A percentile compares a stretch with the other conserved stretches of the same genome.
These are phyloP conservation scores for Sporothrix brunneoviolacea DNA, from an alignment of 2,329 filamentous ascomycete genomes.

Conservation along the genomic window DNA sequence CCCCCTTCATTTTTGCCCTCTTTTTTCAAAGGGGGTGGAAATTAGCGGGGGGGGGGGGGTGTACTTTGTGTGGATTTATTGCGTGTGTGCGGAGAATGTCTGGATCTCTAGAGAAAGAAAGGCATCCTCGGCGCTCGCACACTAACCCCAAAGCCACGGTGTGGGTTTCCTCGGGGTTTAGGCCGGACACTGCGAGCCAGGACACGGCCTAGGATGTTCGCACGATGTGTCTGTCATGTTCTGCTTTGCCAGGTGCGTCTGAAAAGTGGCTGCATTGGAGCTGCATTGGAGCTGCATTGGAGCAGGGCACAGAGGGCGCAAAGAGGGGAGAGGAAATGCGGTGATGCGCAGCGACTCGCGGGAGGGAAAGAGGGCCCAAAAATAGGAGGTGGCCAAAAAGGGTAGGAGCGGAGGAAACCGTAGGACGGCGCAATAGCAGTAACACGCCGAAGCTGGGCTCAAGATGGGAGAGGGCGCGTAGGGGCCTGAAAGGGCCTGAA, in stretches of 20 bases:
- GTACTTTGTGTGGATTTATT: slow-evolving; percentile 10
- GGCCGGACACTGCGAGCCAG: slow-evolving; percentile 2
- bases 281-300: too few relatives aligned
- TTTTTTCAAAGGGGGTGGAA: slow-evolving; percentile 12
- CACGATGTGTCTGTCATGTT: too few relatives aligned
- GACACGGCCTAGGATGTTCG: background rate
- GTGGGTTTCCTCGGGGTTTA: slow-evolving; percentile 14
- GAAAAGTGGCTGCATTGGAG: too few relatives aligned
- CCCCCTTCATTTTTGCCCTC: slow-evolving; percentile 13
- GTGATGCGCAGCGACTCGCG: too few relatives aligned
- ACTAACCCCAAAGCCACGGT: slow-evolving; percentile 14
- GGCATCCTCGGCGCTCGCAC: background rate
- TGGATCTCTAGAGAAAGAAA: slow-evolving; percentile 9
- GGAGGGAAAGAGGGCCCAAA: too few relatives aligned
- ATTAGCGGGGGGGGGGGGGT: background rate
- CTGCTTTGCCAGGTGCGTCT: too few relatives aligned
- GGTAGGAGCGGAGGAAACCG: background rate
- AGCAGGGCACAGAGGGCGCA: too few relatives aligned
- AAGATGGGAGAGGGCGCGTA: too few relatives aligned
- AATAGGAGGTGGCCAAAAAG: background rate
- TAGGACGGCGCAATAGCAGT: background rate
- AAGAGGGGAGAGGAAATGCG: too few relatives aligned
- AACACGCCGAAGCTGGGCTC: too few relatives aligned
- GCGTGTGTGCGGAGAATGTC: slow-evolving; percentile 17
- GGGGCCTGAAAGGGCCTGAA: too few relatives aligned